Evolutionary conservation across 2,329 filamentous ascomycete genomes (phyloP), one percentile per base, ranked within the genome.

Genomic region (Cytospora chrysosperma): DNA sequence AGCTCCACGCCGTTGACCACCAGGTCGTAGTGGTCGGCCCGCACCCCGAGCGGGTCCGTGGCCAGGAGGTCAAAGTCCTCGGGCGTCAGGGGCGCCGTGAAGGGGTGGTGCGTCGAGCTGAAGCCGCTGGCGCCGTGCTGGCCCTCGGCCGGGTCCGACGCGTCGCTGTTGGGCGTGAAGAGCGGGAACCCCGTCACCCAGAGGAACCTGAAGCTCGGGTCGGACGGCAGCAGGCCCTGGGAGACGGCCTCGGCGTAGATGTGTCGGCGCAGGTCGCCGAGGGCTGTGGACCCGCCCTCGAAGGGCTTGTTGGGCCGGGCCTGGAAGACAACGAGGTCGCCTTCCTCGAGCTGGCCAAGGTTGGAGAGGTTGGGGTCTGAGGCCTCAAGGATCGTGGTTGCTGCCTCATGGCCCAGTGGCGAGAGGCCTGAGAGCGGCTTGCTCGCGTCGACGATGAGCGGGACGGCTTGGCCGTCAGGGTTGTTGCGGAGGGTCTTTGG

Each of bases 1-100:
- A 99, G 84, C 76, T 99, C 95, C 6, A 97, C 87, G 4, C 95
- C 95, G 73, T 99, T 99, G 70, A 98, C 85, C 0, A 99, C 94
- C 17, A 99, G 86, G 70, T 99, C 95, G 77, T 97, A 99, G 73
- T 97, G 93, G 70, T 96, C 94, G 4, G 90, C 96, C 69, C 84
- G 85, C 1, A 87, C 92, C 54, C 82, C 76, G 0, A 92, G 81
- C 0, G 95, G 94, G 49, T 93, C 82, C 0, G 82, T 87, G 43
- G 87, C 80, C 1, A 98, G 85, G 0, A 92, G 76, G 47, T 92
- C 88, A 19, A 96, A 84, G 72, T 98, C 93, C 5, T 80, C 78
- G 0, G 82, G 75, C 0, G 86, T 86, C 40, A 91, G 86, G 0
- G 95, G 95, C 0, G 95, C 91, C 0, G 95, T 99, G 76, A 99